These are phyloP conservation scores for Chlamydomonas incerta DNA, from an alignment of 139 green algal genomes.

Conservation along the genomic window DNA sequence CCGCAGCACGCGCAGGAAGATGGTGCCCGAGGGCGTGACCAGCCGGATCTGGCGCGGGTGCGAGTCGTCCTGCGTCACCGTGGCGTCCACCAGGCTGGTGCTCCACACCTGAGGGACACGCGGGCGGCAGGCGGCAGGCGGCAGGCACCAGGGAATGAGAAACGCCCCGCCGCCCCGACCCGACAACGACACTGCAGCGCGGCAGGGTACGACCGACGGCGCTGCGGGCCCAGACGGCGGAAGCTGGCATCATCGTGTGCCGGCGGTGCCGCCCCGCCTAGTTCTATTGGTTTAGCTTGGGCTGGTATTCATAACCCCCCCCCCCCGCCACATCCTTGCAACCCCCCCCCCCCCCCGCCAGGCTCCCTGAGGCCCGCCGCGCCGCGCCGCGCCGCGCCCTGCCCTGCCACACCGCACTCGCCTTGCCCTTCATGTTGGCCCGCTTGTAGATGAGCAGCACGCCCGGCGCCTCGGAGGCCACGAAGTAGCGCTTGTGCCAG, in stretches of 20 bases:
- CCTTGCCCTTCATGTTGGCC: slow-evolving; percentile 62
- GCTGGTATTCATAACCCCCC: no score
- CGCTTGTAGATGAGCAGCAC: slow-evolving; percentile 66
- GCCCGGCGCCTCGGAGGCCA: slow-evolving; percentile 54
- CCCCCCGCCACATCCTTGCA: no score
- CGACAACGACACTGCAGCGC: no score
- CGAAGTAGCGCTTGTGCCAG: slow-evolving; percentile 56
- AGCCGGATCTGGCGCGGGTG: slow-evolving; percentile 57
- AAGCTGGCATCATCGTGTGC: no score
- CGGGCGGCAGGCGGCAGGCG: no score
- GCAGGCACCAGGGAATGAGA: not conserved
- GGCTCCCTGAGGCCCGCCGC: no score
- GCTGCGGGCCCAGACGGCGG: no score
- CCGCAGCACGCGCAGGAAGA: slow-evolving; percentile 52
- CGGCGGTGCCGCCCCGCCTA: no score
- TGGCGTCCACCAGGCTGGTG: slow-evolving; percentile 45
- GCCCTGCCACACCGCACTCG: not conserved
- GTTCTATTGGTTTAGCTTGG: no score
- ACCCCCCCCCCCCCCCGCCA: no score
- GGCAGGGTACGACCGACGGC: no score
- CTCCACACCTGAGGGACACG: slow-evolving; percentile 46
- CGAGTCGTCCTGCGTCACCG: slow-evolving; percentile 20
- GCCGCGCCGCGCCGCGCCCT: not conserved
- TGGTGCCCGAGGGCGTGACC: slow-evolving; percentile 36
- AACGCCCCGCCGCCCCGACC: no score